Base-by-base conservation (phyloP, 2,329 filamentous ascomycete genomes). In the Aspergillus sp. region DNA sequence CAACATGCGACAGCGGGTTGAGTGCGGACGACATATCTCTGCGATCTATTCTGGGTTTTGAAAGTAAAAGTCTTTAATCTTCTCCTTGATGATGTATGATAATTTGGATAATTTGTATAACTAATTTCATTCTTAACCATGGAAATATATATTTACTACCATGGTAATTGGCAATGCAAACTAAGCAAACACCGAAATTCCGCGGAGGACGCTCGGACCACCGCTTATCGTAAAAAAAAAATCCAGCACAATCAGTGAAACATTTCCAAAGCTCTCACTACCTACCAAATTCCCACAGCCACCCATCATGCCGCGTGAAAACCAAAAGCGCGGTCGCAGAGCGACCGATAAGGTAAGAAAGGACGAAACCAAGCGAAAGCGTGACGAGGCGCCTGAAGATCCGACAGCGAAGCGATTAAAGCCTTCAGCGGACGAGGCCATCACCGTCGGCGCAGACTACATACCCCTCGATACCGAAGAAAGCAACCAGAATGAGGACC, bases 21-120 rank as follows among this genome's bases (percentile, higher is more conserved):
- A 95, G 73, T 97, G 93, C 71, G 93, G 93, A 17, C 84, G 90
- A 61, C 87, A 85, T 62, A 87, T 93, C 12, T 93, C 90, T 56
- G 91, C 87, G 15, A 88, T 96, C 4, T 98, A 95, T 76, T 96
- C 91, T 39, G 79, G 79, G 6, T 77, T 82, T 25, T 21, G 31
- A 37, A 86, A 68, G 46, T 56, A 73, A 54, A 53, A 41, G 46
- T 54, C 17, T 51, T 21, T 41, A 25, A n/a, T 41, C 8, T 46
- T 19, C 31, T 57, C 55, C 49, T 52, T 63, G 60, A 55, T 57
- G 56, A 57, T 57, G 50, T 57, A 57, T n/a, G 14, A 49, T 57
- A 52, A 17, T 21, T 49, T 31, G 27, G 27, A 31, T 31, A 31
- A 31, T 31, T 52, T 47, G 55, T 51, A 56, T 56, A 48, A 27